Evolutionary conservation across 441 rosid species (phyloP).

Genomic region (Syzygium malaccense): DNA sequence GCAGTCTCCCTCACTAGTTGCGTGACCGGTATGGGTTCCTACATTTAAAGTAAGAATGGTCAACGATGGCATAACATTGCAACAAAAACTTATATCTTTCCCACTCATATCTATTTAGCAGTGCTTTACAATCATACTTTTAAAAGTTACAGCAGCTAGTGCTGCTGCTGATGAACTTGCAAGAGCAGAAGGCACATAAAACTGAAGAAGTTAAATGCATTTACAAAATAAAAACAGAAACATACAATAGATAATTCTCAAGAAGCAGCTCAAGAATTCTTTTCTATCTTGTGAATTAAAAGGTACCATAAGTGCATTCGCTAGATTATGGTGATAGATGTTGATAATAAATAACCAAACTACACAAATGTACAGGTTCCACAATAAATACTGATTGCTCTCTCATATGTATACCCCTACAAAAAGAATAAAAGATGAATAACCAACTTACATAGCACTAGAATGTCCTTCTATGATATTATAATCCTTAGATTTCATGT

Average conservation of each 20-base stretch:
- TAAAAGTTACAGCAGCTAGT: not conserved
- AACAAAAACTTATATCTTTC: not conserved
- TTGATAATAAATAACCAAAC: not conserved
- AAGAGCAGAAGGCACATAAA: not conserved
- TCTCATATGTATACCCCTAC: not conserved
- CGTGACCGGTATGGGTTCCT: conserved; percentile 95
- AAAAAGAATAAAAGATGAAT: not conserved
- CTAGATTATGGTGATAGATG: not conserved
- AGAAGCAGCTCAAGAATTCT: not conserved
- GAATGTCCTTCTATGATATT: not conserved
- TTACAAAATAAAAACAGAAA: not conserved
- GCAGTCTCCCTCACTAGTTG: conserved; percentile 98
- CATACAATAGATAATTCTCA: not conserved
- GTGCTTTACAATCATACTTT: not conserved
- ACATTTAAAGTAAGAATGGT: not conserved
- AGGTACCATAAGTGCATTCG: not conserved
- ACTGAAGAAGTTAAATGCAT: not conserved
- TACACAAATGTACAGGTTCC: not conserved
- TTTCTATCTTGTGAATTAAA: not conserved
- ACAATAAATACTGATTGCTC: not conserved
- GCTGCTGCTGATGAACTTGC: not conserved
- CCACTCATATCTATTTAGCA: not conserved
- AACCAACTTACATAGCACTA: not conserved
- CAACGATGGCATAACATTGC: not conserved
- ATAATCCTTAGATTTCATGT: not conserved